Percentiles rank a stretch among this genome's conserved stretches.
phyloP scores from a whole-genome alignment of 176 grass and related monocot species.

The Poa annua region DNA sequence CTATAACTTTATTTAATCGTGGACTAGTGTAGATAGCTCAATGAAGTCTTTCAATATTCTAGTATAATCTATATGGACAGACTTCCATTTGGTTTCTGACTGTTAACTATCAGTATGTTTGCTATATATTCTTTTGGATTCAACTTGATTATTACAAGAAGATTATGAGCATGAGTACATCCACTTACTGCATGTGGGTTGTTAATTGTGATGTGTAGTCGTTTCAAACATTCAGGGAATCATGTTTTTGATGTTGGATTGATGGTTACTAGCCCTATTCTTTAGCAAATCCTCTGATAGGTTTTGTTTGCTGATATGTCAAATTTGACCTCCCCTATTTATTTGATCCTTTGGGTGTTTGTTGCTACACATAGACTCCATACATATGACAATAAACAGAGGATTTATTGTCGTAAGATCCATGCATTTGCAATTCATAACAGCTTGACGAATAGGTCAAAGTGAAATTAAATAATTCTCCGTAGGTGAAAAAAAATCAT shows the following conservation, averaged over 20 bases:
- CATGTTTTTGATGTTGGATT: slow-evolving; percentile 9
- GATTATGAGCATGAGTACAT: not conserved
- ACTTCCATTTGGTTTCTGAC: too few species aligned
- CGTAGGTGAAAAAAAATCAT: not conserved
- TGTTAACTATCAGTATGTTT: too few species aligned
- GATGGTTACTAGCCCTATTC: not conserved
- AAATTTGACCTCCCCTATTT: not conserved
- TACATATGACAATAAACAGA: not conserved
- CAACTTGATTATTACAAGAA: not conserved
- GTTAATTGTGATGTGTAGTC: not conserved
- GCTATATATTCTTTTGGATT: not conserved
- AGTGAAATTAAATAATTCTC: not conserved
- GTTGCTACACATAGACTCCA: not conserved
- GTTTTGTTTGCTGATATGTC: not conserved
- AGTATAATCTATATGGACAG: too few species aligned
- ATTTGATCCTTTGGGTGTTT: slow-evolving; percentile 5
- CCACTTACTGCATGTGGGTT: slow-evolving; percentile 6
- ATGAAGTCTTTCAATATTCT: slow-evolving; percentile 18
- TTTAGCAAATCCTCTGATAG: not conserved
- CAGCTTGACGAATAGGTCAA: not conserved
- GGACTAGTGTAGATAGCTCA: not conserved
- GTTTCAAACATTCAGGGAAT: slow-evolving; percentile 4
- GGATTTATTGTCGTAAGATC: not conserved
- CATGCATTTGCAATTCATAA: not conserved
- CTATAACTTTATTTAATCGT: not conserved